phyloP scores from a whole-genome alignment of 345 rosid species.

The Salix viminalis region DNA sequence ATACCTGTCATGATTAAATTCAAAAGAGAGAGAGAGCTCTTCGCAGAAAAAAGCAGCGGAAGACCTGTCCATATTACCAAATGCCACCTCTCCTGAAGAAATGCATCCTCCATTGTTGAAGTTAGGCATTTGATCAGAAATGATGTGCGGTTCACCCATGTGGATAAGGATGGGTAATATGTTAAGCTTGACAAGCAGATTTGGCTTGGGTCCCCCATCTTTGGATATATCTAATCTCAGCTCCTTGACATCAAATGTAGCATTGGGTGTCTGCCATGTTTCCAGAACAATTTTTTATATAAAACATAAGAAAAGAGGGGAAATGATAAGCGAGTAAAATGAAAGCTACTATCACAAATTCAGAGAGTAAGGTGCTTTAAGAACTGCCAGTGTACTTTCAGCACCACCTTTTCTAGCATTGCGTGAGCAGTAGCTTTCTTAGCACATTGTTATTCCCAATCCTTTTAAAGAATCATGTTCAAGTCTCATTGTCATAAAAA shows the following conservation, averaged over 20 bases:
- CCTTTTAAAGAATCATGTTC: no score
- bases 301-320: not conserved
- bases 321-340: not conserved
- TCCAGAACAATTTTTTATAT: slow-evolving; percentile 7
- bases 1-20: slow-evolving; percentile 90
- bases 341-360: not conserved
- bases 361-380: not conserved
- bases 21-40: slow-evolving; percentile 69
- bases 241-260: slow-evolving; percentile 66
- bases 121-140: slow-evolving; percentile 52
- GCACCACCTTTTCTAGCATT: not conserved
- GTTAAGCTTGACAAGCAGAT: slow-evolving; percentile 60
- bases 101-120: slow-evolving; percentile 34
- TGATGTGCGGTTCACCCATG: slow-evolving; percentile 53
- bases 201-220: slow-evolving; percentile 70
- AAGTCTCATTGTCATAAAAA: no score
- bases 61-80: slow-evolving; percentile 47
- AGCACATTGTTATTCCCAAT: no score
- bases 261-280: slow-evolving; percentile 65
- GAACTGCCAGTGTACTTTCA: slow-evolving; percentile 3
- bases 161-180: slow-evolving; percentile 63
- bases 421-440: not conserved
- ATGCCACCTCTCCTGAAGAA: slow-evolving; percentile 43
- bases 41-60: slow-evolving; percentile 73
- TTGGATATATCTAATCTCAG: slow-evolving; percentile 67